Conservation (phyloP, 176 grass and related monocot genomes). For the Cymbopogon citratus region DNA sequence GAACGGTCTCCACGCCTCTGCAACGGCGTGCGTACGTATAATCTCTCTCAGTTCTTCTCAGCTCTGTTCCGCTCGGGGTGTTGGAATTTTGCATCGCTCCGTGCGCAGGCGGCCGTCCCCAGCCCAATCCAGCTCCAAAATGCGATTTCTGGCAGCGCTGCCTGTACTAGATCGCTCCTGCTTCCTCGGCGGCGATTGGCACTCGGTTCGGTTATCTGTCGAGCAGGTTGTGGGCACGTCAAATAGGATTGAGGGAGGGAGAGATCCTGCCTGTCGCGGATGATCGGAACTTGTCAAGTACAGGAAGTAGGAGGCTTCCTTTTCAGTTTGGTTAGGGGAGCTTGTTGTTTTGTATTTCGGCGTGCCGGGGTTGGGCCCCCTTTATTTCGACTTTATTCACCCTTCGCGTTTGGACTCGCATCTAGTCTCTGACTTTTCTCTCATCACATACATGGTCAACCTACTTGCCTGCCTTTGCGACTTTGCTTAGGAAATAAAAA, state of each 20-base stretch:
- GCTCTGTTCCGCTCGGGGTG: neutral
- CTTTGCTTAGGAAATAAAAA: neutral
- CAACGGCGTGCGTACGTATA: neutral
- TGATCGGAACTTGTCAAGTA: neutral
- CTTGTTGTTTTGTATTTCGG: neutral
- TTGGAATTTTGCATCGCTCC: neutral
- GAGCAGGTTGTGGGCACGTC: neutral
- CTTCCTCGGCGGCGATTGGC: neutral
- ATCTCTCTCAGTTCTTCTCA: neutral
- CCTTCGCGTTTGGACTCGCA: neutral
- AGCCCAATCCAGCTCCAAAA: neutral
- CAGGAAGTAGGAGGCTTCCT: neutral
- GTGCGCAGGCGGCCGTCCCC: neutral
- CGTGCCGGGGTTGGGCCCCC: neutral
- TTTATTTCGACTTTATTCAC: neutral
- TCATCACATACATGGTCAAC: slow-evolving; percentile 14
- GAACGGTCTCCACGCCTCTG: neutral
- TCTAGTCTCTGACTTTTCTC: neutral
- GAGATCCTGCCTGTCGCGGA: neutral
- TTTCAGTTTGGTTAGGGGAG: neutral
- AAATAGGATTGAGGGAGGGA: neutral
- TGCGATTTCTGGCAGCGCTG: neutral
- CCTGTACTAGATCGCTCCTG: neutral
- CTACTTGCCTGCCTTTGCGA: neutral
- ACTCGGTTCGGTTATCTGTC: slow-evolving; percentile 1